Base-by-base conservation (phyloP, 2,329 filamentous ascomycete species). In the Stagonosporopsis chrysanthemi region DNA sequence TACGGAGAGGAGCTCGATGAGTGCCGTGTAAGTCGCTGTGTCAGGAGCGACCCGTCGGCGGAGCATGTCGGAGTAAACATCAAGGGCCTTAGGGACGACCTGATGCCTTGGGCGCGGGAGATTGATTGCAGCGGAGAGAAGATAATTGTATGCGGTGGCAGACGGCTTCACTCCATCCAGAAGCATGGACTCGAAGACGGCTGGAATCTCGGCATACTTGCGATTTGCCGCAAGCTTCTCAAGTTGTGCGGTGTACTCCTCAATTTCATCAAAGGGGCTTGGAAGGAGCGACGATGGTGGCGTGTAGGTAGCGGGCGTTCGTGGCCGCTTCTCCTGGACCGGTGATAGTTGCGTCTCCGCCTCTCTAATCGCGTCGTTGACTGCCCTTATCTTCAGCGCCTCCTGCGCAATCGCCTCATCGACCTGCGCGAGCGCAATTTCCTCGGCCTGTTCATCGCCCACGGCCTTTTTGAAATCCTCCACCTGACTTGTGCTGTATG, bases 1-100 rank as follows among this genome's bases (percentile, higher is more conserved):
- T 14, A 87, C 85, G 17, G 93, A 90, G 49, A 99, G 83, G 36
- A 97, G 82, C 56, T 90, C 87, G 52, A 99, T 90, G 17, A 99
- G 82, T 31, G 92, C 92, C 71, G 92, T 88, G 78, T 96, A 98
- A 0, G 94, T 98, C 55, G 90, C 86, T 51, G 88, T 87, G 74
- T 97, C 89, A 7, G 94, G 93, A 19, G 85, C 80, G 23, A 98
- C 88, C 66, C 89, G 89, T 63, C 93, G 90, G 64, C 89, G 88
- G 66, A 97, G 87, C 95, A 99, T 98, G 74, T 98, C 93, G 15
- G 92, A 90, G 76, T 98, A 99, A 49, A 99, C 90, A 79, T 97
- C 93, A 49, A 98, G 84, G 5, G 92, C 92, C 80, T 96, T 96
- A 60, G 92, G 89, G 14, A 96, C 91, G 49, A 95, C 87, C 78